Evolutionary conservation across 2,329 filamentous ascomycete genomes (phyloP), one percentile per base, ranked within the genome.

Genomic region (Stagonosporopsis rhizophila): DNA sequence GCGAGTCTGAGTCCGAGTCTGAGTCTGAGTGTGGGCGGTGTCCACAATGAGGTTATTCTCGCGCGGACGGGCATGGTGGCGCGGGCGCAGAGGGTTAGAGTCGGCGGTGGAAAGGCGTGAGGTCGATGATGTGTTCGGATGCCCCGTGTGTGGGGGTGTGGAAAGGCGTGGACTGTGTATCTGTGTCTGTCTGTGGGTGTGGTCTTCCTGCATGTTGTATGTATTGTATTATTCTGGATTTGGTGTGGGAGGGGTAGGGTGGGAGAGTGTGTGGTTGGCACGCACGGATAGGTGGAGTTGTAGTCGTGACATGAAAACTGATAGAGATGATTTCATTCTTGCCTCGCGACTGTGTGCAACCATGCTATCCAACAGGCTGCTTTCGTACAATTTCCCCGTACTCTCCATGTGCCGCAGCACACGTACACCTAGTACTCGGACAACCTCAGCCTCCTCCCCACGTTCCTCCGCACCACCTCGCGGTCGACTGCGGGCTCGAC

Each of bases 401-500:
- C 19, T 22, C 6, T 5, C 11, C 17, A 3, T 14, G 2, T 7
- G 3, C 35, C 22, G 11, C 12, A 15, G 4, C 15, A 7, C 6
- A 20, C 6, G 15, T 11, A 19, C 19, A 15, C 12, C 61, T 62
- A 91, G 64, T 90, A 91, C 63, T 92, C 89, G 49, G 83, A 84
- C 71, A 92, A 71, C 61, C 87, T 80, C 72, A 93, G 70, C 77
- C 89, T 90, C 82, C 91, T 89, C 30, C 90, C 90, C 7, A 93
- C 84, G 59, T 91, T 88, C 64, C 88, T 81, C 59, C 89, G 80
- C 39, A 84, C 83, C 4, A 83, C 83, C 11, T 87, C 87, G 53
- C 85, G 81, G 66, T 88, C 86, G 40, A 82, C 77, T 59, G 86
- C 83, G 39, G 77, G 72, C 30, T 79, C 81, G 53, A 59, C 65